Evolutionary conservation across 805 yeast species (phyloP).

Genomic region (Myxozyma kluyveri): DNA sequence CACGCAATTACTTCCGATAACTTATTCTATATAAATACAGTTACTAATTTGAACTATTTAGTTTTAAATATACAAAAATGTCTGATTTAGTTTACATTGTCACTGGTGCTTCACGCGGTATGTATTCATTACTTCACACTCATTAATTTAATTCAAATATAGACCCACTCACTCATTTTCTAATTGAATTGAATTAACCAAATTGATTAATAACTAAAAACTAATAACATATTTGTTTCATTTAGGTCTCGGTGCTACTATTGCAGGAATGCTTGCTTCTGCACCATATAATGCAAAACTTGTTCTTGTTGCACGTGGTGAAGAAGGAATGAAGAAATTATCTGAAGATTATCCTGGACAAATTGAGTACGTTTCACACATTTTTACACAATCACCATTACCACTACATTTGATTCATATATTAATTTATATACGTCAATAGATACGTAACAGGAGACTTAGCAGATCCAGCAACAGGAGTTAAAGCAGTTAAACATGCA

Average conservation of each 20-base stretch:
- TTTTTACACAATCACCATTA: neutral
- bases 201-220: neutral
- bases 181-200: too few species aligned
- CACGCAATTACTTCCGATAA: too few species aligned
- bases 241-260: constrained; percentile 75
- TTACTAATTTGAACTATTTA: too few species aligned
- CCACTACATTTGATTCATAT: neutral
- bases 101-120: constrained; percentile 42
- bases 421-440: constrained; percentile 17
- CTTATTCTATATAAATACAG: too few species aligned
- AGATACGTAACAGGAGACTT: constrained; percentile 53
- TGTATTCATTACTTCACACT: constrained; percentile 1
- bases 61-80: too few species aligned
- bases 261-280: constrained; percentile 52
- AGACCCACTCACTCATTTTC: neutral
- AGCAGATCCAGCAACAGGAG: constrained; percentile 40
- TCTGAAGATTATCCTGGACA: constrained; percentile 42
- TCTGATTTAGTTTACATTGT: constrained; percentile 34
- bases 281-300: constrained; percentile 44
- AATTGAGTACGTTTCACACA: constrained; percentile 28
- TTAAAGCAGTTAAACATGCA: constrained; percentile 45
- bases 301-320: constrained; percentile 72
- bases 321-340: constrained; percentile 46
- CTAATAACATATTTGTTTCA: neutral
- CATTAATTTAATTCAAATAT: neutral